phyloP scores from a whole-genome alignment of 495 filamentous ascomycete species.

The Podospora pseudocomata region DNA sequence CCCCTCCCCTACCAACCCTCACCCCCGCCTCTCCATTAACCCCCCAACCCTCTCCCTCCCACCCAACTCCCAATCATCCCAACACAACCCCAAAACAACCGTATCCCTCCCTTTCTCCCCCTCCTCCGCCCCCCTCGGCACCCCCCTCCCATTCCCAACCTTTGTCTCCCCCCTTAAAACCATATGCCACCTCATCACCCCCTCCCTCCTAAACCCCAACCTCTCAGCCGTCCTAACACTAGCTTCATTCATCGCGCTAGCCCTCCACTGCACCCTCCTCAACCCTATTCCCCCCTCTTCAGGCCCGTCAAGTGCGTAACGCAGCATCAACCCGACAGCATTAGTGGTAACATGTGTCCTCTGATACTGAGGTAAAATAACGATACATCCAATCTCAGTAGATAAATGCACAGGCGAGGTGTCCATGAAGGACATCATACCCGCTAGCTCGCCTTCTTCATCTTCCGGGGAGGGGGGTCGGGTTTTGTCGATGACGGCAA shows the following conservation, averaged over 20 bases:
- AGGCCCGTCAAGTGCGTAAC: not conserved
- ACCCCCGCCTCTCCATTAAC: not conserved
- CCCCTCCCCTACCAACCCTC: not conserved
- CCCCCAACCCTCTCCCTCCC: not conserved
- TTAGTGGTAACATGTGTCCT: not conserved
- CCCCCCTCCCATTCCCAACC: not conserved
- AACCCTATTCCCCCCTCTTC: not conserved
- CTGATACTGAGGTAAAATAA: not conserved
- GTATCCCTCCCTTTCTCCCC: constrained; percentile 23
- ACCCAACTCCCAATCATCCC: constrained; percentile 15
- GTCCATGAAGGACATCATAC: constrained; percentile 20
- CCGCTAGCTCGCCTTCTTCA: constrained; percentile 21
- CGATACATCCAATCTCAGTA: constrained; percentile 5
- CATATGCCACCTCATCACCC: not conserved
- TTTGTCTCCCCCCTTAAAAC: not conserved
- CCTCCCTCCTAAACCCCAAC: not conserved
- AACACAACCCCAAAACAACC: constrained; percentile 23
- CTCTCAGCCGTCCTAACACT: not conserved
- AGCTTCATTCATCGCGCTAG: not conserved
- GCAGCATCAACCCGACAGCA: not conserved
- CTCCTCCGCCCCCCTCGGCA: not conserved
- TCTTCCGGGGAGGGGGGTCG: constrained; percentile 12
- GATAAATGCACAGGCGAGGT: constrained; percentile 13
- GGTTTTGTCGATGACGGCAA: not conserved
- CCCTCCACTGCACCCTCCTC: not conserved